These are phyloP conservation scores for Ramaria rubella DNA, from an alignment of 768 basidiomycete species.

Conservation along the genomic window DNA sequence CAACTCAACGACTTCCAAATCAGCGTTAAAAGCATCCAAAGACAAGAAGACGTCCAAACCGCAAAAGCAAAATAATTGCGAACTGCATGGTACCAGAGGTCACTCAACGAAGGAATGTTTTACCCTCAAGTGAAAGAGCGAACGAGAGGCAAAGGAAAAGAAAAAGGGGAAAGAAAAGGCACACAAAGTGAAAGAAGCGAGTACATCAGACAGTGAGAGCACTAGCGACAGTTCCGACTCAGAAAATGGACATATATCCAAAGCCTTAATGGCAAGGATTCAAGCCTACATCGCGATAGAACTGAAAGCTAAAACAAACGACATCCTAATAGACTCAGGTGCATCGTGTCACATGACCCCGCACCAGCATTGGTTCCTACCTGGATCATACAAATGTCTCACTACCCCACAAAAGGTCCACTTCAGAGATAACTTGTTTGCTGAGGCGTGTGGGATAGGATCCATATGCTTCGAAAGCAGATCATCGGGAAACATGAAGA, in stretches of 20 bases:
- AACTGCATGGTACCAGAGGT: too few relatives aligned
- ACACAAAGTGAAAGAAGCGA: background rate
- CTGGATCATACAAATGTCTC: background rate
- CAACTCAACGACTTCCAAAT: too few relatives aligned
- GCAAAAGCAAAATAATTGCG: too few relatives aligned
- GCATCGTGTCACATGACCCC: too few relatives aligned
- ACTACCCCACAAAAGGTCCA: slow-evolving; percentile 7
- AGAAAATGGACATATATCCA: background rate
- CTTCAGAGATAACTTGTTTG: slow-evolving; percentile 12
- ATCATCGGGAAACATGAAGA: background rate
- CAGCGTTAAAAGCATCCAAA: background rate
- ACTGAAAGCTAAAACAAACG: too few relatives aligned
- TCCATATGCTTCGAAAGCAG: too few relatives aligned
- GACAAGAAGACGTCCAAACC: background rate
- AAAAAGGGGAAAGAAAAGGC: background rate
- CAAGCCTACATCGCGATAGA: too few relatives aligned
- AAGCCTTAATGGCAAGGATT: background rate
- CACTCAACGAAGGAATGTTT: too few relatives aligned
- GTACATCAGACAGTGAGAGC: background rate
- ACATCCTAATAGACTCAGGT: too few relatives aligned
- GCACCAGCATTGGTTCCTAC: background rate
- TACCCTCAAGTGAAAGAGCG: too few relatives aligned
- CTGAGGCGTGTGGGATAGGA: slow-evolving; percentile 11
- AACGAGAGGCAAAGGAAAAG: too few relatives aligned
- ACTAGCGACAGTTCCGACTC: background rate